Percentiles rank a stretch among this genome's conserved stretches.
Conservation (phyloP, 2,329 filamentous ascomycete genomes). For the Macrophomina phaseolina region DNA sequence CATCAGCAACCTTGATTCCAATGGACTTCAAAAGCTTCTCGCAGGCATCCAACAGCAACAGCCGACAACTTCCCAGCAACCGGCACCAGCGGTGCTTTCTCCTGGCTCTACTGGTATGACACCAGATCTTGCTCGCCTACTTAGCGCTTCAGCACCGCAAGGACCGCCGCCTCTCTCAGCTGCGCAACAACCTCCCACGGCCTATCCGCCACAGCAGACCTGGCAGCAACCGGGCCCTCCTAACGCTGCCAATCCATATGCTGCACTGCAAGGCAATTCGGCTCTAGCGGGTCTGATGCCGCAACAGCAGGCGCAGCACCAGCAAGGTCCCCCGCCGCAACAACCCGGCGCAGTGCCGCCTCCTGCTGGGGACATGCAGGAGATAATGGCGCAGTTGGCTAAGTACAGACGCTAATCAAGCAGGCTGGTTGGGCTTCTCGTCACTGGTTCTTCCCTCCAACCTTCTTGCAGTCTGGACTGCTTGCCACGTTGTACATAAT, state of each 20-base stretch:
- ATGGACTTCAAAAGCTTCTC: slow-evolving; percentile 73
- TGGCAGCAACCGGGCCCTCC: slow-evolving; percentile 34
- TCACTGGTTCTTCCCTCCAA: not conserved
- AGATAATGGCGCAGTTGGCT: slow-evolving; percentile 76
- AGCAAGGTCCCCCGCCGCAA: slow-evolving; percentile 35
- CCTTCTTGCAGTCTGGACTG: not conserved
- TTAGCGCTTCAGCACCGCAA: slow-evolving; percentile 40
- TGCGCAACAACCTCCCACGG: slow-evolving; percentile 33
- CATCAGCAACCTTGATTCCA: slow-evolving; percentile 71
- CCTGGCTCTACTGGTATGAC: slow-evolving; percentile 34
- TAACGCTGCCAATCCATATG: slow-evolving; percentile 39
- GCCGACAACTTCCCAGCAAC: slow-evolving; percentile 41
- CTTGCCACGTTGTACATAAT: too few relatives aligned
- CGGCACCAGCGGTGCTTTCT: slow-evolving; percentile 8
- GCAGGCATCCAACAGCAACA: slow-evolving; percentile 53
- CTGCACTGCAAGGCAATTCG: slow-evolving; percentile 34
- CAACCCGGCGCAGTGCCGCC: slow-evolving; percentile 34
- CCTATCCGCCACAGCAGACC: slow-evolving; percentile 36
- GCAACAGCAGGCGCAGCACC: slow-evolving; percentile 27
- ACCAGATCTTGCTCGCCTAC: slow-evolving; percentile 46
- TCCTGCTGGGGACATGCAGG: slow-evolving; percentile 60
- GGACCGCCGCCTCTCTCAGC: slow-evolving; percentile 30
- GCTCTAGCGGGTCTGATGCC: slow-evolving; percentile 39
- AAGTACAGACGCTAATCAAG: slow-evolving; percentile 62
- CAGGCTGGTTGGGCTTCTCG: not conserved